Evolutionary conservation across 1,284 basidiomycete species (phyloP), one percentile per base, ranked within the genome.

Genomic region (Cystobasidiaceae sp.): DNA sequence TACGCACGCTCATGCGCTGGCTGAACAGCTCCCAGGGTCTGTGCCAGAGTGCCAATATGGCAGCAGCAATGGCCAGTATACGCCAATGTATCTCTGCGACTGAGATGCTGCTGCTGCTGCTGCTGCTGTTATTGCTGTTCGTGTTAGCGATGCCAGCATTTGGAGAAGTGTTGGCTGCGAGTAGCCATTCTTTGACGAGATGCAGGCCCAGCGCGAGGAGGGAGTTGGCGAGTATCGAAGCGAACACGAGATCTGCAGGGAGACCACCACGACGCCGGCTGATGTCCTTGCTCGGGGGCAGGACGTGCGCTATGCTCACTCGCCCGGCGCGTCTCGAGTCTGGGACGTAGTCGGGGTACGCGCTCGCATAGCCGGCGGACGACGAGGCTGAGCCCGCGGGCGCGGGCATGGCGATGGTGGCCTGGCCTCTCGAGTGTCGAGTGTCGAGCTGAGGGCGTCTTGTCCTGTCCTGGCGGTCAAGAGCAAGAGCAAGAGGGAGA

Each of bases 121-220:
- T 23, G 15, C 15, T 17, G 23, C 37, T 39, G 11, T 11, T 11
- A 39, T n/a, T 39, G 11, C 11, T 11, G 37, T 11, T n/a, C n/a
- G 37, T 39, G 11, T 11, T n/a, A 11, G 37, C 15, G 6, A 46
- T 3, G 21, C n/a, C 5, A 23, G 3, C 44, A 44, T 28, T 50
- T 28, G 4, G 51, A 45, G 30, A 46, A 67, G 6, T 56, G n/a
- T 63, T 67, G n/a, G 64, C 62, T 3, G 44, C 65, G 13, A 73
- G 44, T 28, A 72, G 28, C 72, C 72, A 73, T 49, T 73, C 71
- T 34, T 65, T 67, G 15, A 67, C 48, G 39, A 71, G 66, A 59
- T 69, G 68, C 34, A 71, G 67, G 15, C 71, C 39, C 21, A 73
- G 66, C 3, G 71, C 71, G 55, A 71, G 59, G 37, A 70, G 60